phyloP scores from a whole-genome alignment of 768 basidiomycete genomes.

The Boletellus ananiceps region DNA sequence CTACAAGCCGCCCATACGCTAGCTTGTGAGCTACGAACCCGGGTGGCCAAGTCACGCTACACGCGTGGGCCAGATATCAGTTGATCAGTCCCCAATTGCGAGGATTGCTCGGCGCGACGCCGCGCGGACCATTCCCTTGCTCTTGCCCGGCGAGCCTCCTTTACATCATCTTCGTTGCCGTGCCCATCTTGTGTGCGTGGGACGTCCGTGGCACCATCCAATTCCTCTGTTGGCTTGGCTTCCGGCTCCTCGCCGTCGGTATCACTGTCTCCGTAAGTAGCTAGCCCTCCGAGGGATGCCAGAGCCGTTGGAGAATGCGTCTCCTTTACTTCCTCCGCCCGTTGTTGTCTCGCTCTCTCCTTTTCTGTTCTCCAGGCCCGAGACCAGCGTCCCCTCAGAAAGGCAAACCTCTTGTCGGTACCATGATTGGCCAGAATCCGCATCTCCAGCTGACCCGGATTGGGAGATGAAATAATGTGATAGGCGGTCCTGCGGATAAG shows the following conservation, averaged over 20 bases:
- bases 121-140: slow-evolving; percentile 57
- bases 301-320: background rate
- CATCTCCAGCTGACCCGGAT: slow-evolving; percentile 80
- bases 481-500: slow-evolving; percentile 74
- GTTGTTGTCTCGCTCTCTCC: slow-evolving; percentile 36
- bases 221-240: slow-evolving; percentile 16
- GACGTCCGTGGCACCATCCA: background rate
- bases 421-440: slow-evolving; percentile 87
- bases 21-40: no score
- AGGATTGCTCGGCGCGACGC: slow-evolving; percentile 33
- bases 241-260: slow-evolving; percentile 35
- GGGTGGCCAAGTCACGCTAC: no score
- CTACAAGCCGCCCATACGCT: no score
- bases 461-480: slow-evolving; percentile 66
- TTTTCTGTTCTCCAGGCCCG: slow-evolving; percentile 58
- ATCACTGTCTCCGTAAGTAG: slow-evolving; percentile 57
- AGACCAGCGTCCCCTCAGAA: slow-evolving; percentile 74
- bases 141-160: slow-evolving; percentile 47
- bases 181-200: background rate
- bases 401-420: slow-evolving; percentile 71
- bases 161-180: slow-evolving; percentile 20
- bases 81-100: slow-evolving; percentile 2
- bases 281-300: slow-evolving; percentile 47
- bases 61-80: background rate
- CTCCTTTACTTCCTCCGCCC: slow-evolving; percentile 24